A percentile compares a stretch with the other conserved stretches of the same genome.
These are phyloP conservation scores for Pseudocercospora vitis DNA, from an alignment of 2,329 filamentous ascomycete genomes.

Conservation along the genomic window DNA sequence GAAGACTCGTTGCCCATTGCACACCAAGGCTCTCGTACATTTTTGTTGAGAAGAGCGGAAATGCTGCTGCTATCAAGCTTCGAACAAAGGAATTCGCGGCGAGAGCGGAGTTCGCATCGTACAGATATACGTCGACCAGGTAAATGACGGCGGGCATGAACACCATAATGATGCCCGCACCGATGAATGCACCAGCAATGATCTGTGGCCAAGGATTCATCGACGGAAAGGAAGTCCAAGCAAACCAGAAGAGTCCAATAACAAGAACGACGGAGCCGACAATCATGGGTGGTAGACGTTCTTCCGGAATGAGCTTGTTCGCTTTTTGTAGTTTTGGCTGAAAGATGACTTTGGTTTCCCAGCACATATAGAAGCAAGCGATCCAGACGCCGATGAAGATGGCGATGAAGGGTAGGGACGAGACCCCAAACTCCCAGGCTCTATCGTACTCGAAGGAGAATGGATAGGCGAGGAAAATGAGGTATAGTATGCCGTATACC, in stretches of 20 bases:
- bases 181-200: constrained; percentile 44
- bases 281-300: constrained; percentile 52
- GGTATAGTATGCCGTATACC: constrained; percentile 42
- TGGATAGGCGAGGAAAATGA: constrained; percentile 52
- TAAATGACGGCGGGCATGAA: constrained; percentile 50
- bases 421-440: constrained; percentile 43
- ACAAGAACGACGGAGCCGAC: constrained; percentile 51
- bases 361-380: constrained; percentile 28
- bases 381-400: constrained; percentile 44
- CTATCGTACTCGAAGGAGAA: constrained; percentile 46
- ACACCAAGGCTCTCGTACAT: constrained; percentile 41
- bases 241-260: constrained; percentile 57
- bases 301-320: constrained; percentile 38
- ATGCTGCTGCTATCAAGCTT: constrained; percentile 37
- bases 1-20: constrained; percentile 36
- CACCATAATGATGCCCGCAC: constrained; percentile 46
- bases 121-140: constrained; percentile 48
- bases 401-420: constrained; percentile 46
- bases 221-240: constrained; percentile 59
- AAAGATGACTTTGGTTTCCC: constrained; percentile 24
- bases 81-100: constrained; percentile 41
- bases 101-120: constrained; percentile 37
- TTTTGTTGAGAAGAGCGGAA: constrained; percentile 38
- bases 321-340: constrained; percentile 23
- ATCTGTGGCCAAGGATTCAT: constrained; percentile 48